A percentile compares a stretch with the other conserved stretches of the same genome.
Evolutionary conservation across 106 monocot genomes (phyloP).

Genomic region (Platanthera zijinensis): DNA sequence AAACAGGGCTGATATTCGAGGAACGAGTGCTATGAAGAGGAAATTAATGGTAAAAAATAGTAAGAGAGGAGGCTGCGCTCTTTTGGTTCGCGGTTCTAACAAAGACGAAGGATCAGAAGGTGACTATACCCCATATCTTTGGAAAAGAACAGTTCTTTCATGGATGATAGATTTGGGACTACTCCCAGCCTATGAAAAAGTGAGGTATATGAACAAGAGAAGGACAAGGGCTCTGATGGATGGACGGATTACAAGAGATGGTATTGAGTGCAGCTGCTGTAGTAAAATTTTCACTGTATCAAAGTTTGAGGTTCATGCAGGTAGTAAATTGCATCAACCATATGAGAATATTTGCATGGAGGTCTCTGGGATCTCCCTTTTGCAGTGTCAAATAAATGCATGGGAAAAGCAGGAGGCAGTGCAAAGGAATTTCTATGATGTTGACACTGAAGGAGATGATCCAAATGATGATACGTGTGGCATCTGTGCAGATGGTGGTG

Average conservation of each 20-base stretch:
- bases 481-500: constrained; percentile 89
- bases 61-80: constrained; percentile 24
- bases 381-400: constrained; percentile 57
- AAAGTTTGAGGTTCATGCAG: constrained; percentile 84
- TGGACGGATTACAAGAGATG: constrained; percentile 59
- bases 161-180: constrained; percentile 57
- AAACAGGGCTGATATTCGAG: background rate
- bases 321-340: constrained; percentile 56
- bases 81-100: constrained; percentile 39
- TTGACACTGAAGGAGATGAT: constrained; percentile 46
- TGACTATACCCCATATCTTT: constrained; percentile 40
- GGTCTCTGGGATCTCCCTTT: constrained; percentile 32
- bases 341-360: constrained; percentile 59
- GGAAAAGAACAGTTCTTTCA: constrained; percentile 43
- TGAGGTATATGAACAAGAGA: constrained; percentile 55
- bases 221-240: constrained; percentile 18
- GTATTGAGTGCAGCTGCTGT: constrained; percentile 77
- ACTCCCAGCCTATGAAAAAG: constrained; percentile 34
- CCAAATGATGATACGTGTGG: constrained; percentile 90
- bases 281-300: constrained; percentile 47
- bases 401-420: constrained; percentile 58
- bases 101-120: constrained; percentile 26
- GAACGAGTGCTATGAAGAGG: constrained; percentile 1
- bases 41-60: constrained; percentile 11
- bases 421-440: constrained; percentile 24